Evolutionary conservation across 2,329 filamentous ascomycete species (phyloP).

Genomic region (Aureobasidium subglaciale): DNA sequence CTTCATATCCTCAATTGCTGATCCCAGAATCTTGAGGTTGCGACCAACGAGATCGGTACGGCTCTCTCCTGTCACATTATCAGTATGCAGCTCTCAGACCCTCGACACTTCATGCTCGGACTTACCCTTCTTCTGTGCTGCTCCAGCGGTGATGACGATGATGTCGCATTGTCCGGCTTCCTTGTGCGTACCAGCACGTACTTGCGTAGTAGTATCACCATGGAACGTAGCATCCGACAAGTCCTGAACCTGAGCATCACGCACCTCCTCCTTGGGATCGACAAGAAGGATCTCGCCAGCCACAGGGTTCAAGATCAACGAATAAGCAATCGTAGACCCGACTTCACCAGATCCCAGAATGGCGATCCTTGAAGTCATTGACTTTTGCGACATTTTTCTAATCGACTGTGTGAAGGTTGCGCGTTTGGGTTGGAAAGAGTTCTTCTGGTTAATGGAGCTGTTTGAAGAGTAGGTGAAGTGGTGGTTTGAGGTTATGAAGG

Average conservation of each 20-base stretch:
- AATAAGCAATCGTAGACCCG: conserved; percentile 45
- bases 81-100: neutral
- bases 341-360: conserved; percentile 48
- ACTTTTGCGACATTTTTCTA: conserved; percentile 8
- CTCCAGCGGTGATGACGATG: conserved; percentile 48
- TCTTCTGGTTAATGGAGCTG: neutral
- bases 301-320: conserved; percentile 45
- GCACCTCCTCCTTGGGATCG: conserved; percentile 41
- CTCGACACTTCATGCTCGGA: neutral
- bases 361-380: conserved; percentile 31
- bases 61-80: conserved; percentile 29
- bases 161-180: conserved; percentile 50
- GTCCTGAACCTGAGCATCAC: conserved; percentile 47
- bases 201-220: conserved; percentile 36
- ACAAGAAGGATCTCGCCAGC: conserved; percentile 48
- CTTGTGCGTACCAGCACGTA: conserved; percentile 38
- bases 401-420: neutral
- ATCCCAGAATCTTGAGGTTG: conserved; percentile 43
- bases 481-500: conserved; percentile 1
- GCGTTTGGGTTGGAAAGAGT: neutral
- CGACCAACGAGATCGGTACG: conserved; percentile 41
- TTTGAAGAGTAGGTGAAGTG: neutral
- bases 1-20: conserved; percentile 42
- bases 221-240: conserved; percentile 45
- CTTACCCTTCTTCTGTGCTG: conserved; percentile 40